Evolutionary conservation across 208 protist genomes (phyloP).

Genomic region (Endotrypanum monterogeii): DNA sequence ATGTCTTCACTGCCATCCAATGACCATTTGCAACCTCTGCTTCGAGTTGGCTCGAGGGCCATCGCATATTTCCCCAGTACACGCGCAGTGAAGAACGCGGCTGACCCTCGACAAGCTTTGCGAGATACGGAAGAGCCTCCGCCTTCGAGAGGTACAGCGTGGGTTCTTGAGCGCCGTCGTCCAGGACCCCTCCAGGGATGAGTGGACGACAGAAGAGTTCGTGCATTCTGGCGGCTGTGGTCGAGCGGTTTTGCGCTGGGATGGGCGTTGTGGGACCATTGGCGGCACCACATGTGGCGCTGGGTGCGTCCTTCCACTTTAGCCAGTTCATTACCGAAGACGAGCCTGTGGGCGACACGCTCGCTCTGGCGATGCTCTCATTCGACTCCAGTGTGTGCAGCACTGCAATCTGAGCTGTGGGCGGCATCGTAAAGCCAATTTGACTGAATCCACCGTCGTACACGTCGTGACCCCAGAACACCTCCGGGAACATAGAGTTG

Average conservation of each 20-base stretch:
- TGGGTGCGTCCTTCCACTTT: slow-evolving; percentile 45
- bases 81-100: slow-evolving; percentile 78
- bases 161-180: slow-evolving; percentile 67
- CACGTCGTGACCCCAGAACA: slow-evolving; percentile 91
- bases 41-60: slow-evolving; percentile 75
- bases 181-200: slow-evolving; percentile 45
- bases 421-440: slow-evolving; percentile 88
- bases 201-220: slow-evolving; percentile 64
- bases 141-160: slow-evolving; percentile 82
- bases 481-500: slow-evolving; percentile 89
- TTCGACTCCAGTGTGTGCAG: slow-evolving; percentile 76
- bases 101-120: slow-evolving; percentile 61
- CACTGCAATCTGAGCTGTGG: slow-evolving; percentile 76
- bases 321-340: slow-evolving; percentile 48
- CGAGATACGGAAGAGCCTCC: slow-evolving; percentile 81
- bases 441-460: slow-evolving; percentile 84
- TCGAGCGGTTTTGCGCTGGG: not conserved
- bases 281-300: not conserved
- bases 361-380: not conserved
- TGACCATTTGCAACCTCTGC: slow-evolving; percentile 83
- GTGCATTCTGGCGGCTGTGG: slow-evolving; percentile 27
- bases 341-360: slow-evolving; percentile 2
- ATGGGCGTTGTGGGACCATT: not conserved
- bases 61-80: slow-evolving; percentile 88
- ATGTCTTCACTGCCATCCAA: slow-evolving; percentile 82